phyloP scores from a whole-genome alignment of 2,329 filamentous ascomycete species.

The Leptographium lundbergii region DNA sequence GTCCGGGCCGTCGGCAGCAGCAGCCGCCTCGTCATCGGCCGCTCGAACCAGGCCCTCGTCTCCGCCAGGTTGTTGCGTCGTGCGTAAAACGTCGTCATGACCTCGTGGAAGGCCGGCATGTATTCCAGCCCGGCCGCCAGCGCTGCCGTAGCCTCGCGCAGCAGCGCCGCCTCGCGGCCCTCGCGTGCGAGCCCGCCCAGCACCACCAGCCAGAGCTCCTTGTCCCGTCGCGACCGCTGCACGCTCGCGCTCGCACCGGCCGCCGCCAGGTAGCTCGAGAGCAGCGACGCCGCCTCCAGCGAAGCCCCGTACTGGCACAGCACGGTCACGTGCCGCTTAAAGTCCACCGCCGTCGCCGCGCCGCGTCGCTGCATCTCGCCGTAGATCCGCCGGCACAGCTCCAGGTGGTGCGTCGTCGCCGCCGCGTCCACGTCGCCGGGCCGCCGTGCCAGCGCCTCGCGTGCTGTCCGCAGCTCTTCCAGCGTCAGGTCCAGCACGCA shows the following conservation, averaged over 20 bases:
- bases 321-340: constrained; percentile 32
- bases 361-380: constrained; percentile 19
- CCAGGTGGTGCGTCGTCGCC: constrained; percentile 25
- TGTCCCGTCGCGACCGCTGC: constrained; percentile 14
- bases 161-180: constrained; percentile 42
- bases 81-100: constrained; percentile 52
- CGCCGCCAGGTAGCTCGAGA: constrained; percentile 23
- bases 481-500: constrained; percentile 20
- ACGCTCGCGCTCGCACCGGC: neutral
- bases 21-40: constrained; percentile 28
- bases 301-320: constrained; percentile 43
- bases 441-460: constrained; percentile 17
- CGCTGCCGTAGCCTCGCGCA: constrained; percentile 27
- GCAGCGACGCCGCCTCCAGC: constrained; percentile 34
- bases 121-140: constrained; percentile 32
- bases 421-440: neutral
- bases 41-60: constrained; percentile 56
- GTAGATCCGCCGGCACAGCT: constrained; percentile 33
- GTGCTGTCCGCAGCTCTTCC: constrained; percentile 31
- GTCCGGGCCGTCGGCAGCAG: constrained; percentile 30
- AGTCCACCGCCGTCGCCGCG: constrained; percentile 16
- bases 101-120: constrained; percentile 31
- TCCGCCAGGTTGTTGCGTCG: constrained; percentile 41
- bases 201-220: constrained; percentile 34
- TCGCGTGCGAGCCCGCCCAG: constrained; percentile 51